A percentile compares a stretch with the other conserved stretches of the same genome.
phyloP scores from a whole-genome alignment of 2,329 filamentous ascomycete species.

The Colletotrichum higginsianum region DNA sequence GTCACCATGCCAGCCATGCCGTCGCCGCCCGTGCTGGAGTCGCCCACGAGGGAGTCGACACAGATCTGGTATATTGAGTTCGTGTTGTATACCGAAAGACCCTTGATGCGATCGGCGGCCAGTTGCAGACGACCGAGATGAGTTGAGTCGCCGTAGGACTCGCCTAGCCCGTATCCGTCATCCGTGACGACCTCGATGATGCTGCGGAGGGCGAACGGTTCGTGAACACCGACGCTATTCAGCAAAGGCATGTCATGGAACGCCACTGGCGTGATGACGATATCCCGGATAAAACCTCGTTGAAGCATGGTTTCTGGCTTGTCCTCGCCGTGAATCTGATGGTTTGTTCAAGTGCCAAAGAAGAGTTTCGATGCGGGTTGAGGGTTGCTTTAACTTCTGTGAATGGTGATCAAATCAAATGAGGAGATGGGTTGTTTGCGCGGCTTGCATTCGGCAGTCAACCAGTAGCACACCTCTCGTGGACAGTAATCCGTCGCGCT shows the following conservation, averaged over 20 bases:
- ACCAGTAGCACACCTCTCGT: too few relatives aligned
- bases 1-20: slow-evolving; percentile 70
- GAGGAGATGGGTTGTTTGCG: not conserved
- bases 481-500: slow-evolving; percentile 9
- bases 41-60: slow-evolving; percentile 74
- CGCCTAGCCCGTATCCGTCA: slow-evolving; percentile 55
- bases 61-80: slow-evolving; percentile 89
- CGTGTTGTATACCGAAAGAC: slow-evolving; percentile 68
- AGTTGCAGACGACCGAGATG: slow-evolving; percentile 53
- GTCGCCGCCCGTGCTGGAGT: slow-evolving; percentile 66
- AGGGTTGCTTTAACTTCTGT: not conserved
- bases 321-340: not conserved
- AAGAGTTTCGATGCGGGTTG: too few relatives aligned
- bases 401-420: not conserved
- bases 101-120: slow-evolving; percentile 49
- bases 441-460: not conserved
- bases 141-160: slow-evolving; percentile 58
- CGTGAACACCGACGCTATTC: slow-evolving; percentile 60
- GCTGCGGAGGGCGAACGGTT: slow-evolving; percentile 59
- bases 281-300: slow-evolving; percentile 52
- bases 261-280: slow-evolving; percentile 59
- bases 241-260: slow-evolving; percentile 62
- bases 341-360: too few relatives aligned
- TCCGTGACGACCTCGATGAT: slow-evolving; percentile 57
- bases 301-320: slow-evolving; percentile 45